Evolutionary conservation across 345 rosid species (phyloP).

Genomic region (Gossypium mustelinum): DNA sequence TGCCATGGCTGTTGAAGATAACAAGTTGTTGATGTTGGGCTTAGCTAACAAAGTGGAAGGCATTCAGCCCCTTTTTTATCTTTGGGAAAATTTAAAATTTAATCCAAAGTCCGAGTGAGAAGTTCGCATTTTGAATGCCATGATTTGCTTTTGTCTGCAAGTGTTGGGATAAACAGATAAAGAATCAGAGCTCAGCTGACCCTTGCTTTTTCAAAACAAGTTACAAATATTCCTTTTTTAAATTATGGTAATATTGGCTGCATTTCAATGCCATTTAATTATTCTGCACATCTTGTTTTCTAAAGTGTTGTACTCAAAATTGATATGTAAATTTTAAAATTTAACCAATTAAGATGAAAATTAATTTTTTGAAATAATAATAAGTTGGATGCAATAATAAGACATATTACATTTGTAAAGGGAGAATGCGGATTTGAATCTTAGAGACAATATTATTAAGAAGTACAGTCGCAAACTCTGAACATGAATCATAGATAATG

Average conservation of each 20-base stretch:
- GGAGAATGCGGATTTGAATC: too few relatives aligned
- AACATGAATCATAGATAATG: too few relatives aligned
- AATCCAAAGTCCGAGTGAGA: background rate
- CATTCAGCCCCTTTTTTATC: slow-evolving; percentile 7
- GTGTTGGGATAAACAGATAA: slow-evolving; percentile 1
- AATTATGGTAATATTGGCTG: background rate
- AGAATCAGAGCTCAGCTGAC: background rate
- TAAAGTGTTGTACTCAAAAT: too few relatives aligned
- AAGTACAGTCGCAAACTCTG: rapidly evolving
- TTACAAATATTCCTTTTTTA: background rate
- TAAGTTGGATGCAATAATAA: too few relatives aligned
- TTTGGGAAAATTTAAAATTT: background rate
- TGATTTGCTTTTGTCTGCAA: background rate
- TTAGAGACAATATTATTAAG: too few relatives aligned
- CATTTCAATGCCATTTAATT: too few relatives aligned
- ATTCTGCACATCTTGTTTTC: too few relatives aligned
- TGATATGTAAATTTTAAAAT: too few relatives aligned
- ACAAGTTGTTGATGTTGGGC: slow-evolving; percentile 11
- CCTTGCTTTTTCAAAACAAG: background rate
- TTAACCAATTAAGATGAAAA: too few relatives aligned
- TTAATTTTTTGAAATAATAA: too few relatives aligned
- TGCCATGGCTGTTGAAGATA: slow-evolving; percentile 50
- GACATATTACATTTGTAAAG: too few relatives aligned
- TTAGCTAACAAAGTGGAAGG: slow-evolving; percentile 12
- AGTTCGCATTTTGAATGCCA: slow-evolving; percentile 27